Evolutionary conservation across 495 filamentous ascomycete genomes (phyloP).

Genomic region (Elasticomyces elasticus): DNA sequence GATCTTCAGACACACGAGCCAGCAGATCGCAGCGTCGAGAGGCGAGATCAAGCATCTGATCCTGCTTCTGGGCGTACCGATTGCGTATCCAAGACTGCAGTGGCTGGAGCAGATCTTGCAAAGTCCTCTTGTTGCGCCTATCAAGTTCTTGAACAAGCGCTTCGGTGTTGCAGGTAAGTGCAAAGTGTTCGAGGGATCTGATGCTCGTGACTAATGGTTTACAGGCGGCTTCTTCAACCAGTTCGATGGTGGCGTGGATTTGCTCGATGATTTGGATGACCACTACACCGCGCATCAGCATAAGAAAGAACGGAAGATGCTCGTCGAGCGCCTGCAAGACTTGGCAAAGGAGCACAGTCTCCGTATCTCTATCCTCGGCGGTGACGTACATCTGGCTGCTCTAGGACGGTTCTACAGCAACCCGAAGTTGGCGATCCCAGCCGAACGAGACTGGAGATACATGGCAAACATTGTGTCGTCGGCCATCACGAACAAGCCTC

Average conservation of each 20-base stretch:
- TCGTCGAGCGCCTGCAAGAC: slow-evolving; percentile 65
- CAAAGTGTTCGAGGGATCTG: too few species aligned
- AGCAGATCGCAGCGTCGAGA: slow-evolving; percentile 49
- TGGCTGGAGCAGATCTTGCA: slow-evolving; percentile 86
- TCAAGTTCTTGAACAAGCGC: slow-evolving; percentile 81
- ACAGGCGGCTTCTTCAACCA: slow-evolving; percentile 83
- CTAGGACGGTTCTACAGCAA: slow-evolving; percentile 67
- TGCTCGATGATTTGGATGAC: slow-evolving; percentile 81
- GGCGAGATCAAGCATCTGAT: slow-evolving; percentile 70
- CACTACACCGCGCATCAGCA: slow-evolving; percentile 90
- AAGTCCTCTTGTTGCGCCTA: slow-evolving; percentile 71
- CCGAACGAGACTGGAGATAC: slow-evolving; percentile 56
- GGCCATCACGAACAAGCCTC: slow-evolving; percentile 90
- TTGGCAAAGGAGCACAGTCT: slow-evolving; percentile 61
- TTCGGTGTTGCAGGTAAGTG: slow-evolving; percentile 79
- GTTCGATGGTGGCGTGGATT: slow-evolving; percentile 83
- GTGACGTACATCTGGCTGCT: slow-evolving; percentile 68
- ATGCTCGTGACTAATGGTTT: too few species aligned
- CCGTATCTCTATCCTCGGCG: slow-evolving; percentile 75
- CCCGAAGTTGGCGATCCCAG: slow-evolving; percentile 49
- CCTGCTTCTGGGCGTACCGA: slow-evolving; percentile 80
- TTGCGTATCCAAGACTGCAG: slow-evolving; percentile 85
- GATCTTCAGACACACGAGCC: slow-evolving; percentile 59
- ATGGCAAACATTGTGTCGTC: slow-evolving; percentile 66
- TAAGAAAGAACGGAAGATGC: slow-evolving; percentile 70